Base-by-base conservation (phyloP, 257 asterid species). In the Echites panduratus region DNA sequence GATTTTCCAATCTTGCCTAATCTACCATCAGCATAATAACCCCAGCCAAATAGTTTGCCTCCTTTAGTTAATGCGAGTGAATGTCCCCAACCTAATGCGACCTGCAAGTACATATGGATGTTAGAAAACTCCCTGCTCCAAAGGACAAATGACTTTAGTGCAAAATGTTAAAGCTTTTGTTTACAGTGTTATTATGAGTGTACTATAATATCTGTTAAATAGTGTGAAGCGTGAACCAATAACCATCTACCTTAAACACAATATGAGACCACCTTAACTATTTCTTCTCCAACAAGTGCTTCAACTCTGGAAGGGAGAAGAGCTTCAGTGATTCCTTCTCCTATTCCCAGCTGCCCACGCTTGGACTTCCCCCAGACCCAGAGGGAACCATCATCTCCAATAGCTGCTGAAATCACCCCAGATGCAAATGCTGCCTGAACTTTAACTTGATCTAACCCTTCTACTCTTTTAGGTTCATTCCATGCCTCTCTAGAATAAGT, bases 311-410 rank as follows among this genome's bases (percentile, higher is more conserved):
- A 66, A 32, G 99, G 99, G 38, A 77, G 59, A 66, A 81, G 80
- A 80, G 96, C 84, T 58, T 90, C 95, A 3, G 74, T 77, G 56
- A 84, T 74, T 69, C 79, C 87, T 75, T 86, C 67, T 66, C 96
- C 98, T 2, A 95, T 81, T 32, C 98, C 99, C 26, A 95, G 85
- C 78, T 90, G 98, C 68, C 99, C 99, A 17, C 93, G 98, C 79
- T 95, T 92, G 44, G 99, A 95, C 81, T 81, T 86, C 67, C 98
- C 99, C 99, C 98, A 95, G 19, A 90, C 99, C 98, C 99, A 95
- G 54, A 95, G 74, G 57, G 90, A 85, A 19, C 99, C 98, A 75
- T 89, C 98, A 13, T 88, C 91, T 76, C 93, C 98, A 78, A 87
- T 76, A 45, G 93, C 96, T 6, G 86, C 83, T 68, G 97, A 94